Percentiles rank a stretch among this genome's conserved stretches.
Conservation (phyloP, 352 stramenopile genomes). For the Pythium insidiosum region DNA sequence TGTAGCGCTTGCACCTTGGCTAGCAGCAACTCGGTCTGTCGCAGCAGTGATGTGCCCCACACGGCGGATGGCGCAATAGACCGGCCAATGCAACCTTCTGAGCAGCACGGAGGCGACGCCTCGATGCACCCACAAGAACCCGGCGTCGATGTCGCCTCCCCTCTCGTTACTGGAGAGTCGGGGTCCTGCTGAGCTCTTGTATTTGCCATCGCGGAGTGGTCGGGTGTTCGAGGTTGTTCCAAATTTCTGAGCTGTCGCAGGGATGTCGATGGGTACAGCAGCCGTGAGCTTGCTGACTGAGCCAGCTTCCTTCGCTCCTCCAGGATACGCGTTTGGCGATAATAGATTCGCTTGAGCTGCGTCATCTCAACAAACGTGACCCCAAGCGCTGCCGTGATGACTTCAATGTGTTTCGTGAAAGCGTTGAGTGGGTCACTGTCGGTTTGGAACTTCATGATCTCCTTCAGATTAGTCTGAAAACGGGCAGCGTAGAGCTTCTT, state of each 20-base stretch:
- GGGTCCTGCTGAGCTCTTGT: too few relatives aligned
- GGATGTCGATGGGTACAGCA: too few relatives aligned
- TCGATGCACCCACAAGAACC: too few relatives aligned
- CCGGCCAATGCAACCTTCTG: too few relatives aligned
- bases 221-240: too few relatives aligned
- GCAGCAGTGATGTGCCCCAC: conserved; percentile 25
- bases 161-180: too few relatives aligned
- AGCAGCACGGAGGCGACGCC: too few relatives aligned
- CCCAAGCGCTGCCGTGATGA: conserved; percentile 55
- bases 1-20: conserved; percentile 27
- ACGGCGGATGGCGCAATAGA: too few relatives aligned
- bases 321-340: conserved; percentile 17
- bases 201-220: too few relatives aligned
- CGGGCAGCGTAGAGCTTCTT: conserved; percentile 61
- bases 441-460: conserved; percentile 76
- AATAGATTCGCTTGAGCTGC: conserved; percentile 44
- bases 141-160: too few relatives aligned
- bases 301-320: conserved; percentile 11
- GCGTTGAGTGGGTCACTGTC: conserved; percentile 58
- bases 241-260: too few relatives aligned
- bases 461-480: conserved; percentile 57
- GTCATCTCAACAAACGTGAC: conserved; percentile 48
- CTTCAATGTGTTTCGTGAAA: conserved; percentile 63
- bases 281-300: too few relatives aligned
- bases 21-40: conserved; percentile 32